Evolutionary conservation across 495 filamentous ascomycete species (phyloP), one percentile per base, ranked within the genome.

Genomic region (Lasiosphaeria hispida): DNA sequence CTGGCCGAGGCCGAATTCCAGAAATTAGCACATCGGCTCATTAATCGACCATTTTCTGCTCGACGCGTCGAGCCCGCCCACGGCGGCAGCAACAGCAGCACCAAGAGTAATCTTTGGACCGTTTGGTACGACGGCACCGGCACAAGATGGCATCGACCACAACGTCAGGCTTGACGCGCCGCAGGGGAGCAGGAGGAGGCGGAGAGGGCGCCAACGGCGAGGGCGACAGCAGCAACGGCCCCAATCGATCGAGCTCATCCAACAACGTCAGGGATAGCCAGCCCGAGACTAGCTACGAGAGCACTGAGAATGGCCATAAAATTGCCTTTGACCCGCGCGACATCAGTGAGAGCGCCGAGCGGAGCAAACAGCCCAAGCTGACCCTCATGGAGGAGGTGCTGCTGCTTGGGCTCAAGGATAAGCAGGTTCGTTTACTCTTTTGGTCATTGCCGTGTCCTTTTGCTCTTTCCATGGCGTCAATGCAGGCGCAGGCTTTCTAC

Each of bases 311-410:
- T 80, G 94, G 94, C 57, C 95, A 97, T 76, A 96, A 95, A 80
- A 97, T 98, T 74, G 95, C 91, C 34, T 98, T 92, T 72, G 94
- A 98, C 74, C 94, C 94, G 48, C 82, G 91, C 71, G 94, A 98
- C 74, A 93, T 98, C 70, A 95, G 89, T 75, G 95, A 98, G 83
- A 96, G 87, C 72, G 88, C 88, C 68, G 94, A 97, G 80, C 80
- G 95, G 70, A 96, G 84, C 79, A 97, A 96, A 77, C 93, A 97
- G 78, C 94, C 94, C 30, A 98, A 97, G 79, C 74, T 98, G 62
- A 98, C 95, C 34, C 76, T 98, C 57, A 98, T 98, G 94, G 94
- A 98, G 78, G 94, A 98, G 78, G 87, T 98, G 30, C 74, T 98
- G 64, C 76, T 98, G 69, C 80, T 98, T 67, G 94, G 94, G 37